Conservation (phyloP, 208 protist genomes). For the Trypanosoma mega region DNA sequence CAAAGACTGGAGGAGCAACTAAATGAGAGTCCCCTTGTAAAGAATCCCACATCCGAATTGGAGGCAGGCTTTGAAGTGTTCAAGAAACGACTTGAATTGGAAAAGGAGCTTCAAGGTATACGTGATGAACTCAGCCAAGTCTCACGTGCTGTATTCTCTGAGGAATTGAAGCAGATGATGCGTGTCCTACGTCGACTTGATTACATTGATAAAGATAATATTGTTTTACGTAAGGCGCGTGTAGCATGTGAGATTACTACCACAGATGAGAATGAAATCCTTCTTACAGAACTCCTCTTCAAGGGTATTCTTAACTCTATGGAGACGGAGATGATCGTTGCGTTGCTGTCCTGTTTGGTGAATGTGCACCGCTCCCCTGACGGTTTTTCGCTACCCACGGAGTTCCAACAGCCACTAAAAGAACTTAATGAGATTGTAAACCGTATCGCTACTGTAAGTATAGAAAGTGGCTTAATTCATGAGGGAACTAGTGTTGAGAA, state of each 20-base stretch:
- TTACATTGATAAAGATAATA: conserved; percentile 97
- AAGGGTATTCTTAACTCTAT: conserved; percentile 97
- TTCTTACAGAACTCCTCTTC: conserved; percentile 99
- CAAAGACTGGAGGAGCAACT: conserved; percentile 85
- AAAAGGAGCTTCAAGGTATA: conserved; percentile 68
- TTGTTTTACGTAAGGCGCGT: conserved; percentile 97
- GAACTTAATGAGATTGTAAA: conserved; percentile 90
- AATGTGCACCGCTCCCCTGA: conserved; percentile 95
- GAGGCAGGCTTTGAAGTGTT: conserved; percentile 60
- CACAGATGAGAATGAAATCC: conserved; percentile 97
- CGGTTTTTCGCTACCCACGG: conserved; percentile 78
- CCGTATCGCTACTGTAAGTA: conserved; percentile 92
- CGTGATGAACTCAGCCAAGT: conserved; percentile 81
- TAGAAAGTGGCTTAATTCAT: conserved; percentile 90
- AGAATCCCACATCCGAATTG: conserved; percentile 61
- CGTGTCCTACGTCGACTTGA: conserved; percentile 95
- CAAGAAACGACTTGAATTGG: conserved; percentile 64
- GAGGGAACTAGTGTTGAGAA: conserved; percentile 93
- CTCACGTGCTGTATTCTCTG: conserved; percentile 88
- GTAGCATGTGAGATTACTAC: conserved; percentile 98
- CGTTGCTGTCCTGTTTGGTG: conserved; percentile 95
- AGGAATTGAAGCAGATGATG: conserved; percentile 96
- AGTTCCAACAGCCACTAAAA: conserved; percentile 88
- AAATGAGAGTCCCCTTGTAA: conserved; percentile 55
- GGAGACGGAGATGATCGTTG: conserved; percentile 94